phyloP scores from a whole-genome alignment of 2,329 filamentous ascomycete genomes.

The Aspergillaceae sp. region DNA sequence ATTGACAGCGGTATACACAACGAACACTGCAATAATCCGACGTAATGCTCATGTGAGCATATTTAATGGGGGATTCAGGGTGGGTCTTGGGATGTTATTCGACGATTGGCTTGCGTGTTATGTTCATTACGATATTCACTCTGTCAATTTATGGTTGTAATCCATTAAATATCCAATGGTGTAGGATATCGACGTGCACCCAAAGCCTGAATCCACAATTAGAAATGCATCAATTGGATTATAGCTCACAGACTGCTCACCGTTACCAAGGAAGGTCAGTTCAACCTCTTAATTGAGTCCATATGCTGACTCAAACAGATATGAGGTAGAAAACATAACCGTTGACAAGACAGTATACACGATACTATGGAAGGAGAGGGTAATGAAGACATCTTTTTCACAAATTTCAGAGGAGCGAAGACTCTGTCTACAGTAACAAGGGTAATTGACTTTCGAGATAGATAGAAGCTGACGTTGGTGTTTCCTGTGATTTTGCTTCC shows the following conservation, averaged over 20 bases:
- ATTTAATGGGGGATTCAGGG: conserved; percentile 36
- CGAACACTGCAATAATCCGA: conserved; percentile 34
- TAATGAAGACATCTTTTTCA: conserved; percentile 41
- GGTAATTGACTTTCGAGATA: conserved; percentile 11
- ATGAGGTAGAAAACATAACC: conserved; percentile 39
- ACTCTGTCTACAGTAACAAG: conserved; percentile 28
- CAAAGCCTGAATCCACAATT: conserved; percentile 17
- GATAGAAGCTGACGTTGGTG: conserved; percentile 7
- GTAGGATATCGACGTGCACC: conserved; percentile 37
- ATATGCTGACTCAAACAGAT: conserved; percentile 30
- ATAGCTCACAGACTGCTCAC: conserved; percentile 5
- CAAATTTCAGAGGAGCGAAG: conserved; percentile 32
- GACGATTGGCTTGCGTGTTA: conserved; percentile 19
- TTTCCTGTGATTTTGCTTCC: background rate
- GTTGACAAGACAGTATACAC: conserved; percentile 44
- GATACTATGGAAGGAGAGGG: conserved; percentile 36
- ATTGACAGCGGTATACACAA: conserved; percentile 26
- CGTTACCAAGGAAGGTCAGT: conserved; percentile 36
- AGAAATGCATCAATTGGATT: background rate
- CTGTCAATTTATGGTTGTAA: conserved; percentile 26
- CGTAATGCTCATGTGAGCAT: conserved; percentile 29
- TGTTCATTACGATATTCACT: conserved; percentile 25
- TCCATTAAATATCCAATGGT: conserved; percentile 38
- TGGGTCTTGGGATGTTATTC: conserved; percentile 24
- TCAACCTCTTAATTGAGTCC: conserved; percentile 32